Base-by-base conservation (phyloP, 371 early-diverging fungal genomes). In the Circinella minor region DNA sequence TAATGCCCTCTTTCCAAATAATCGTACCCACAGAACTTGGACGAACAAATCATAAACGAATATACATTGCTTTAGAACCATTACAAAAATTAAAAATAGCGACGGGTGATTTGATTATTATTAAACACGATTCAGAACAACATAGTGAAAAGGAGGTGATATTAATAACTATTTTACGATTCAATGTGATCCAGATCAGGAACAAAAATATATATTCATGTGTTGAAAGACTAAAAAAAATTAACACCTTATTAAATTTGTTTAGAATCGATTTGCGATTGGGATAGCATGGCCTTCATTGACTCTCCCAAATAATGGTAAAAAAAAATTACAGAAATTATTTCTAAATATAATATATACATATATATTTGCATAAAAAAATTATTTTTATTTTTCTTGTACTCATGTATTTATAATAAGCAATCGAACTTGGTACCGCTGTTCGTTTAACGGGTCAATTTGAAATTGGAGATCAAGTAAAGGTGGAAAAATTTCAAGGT, bases 101-200 rank as follows among this genome's bases (percentile, higher is more conserved):
- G 27, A 84, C 86, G n/a, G 89, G 88, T 11, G 89, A 89, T 66
- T 70, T 83, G n/a, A 69, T 89, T n/a, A 68, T 77, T 49, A 67
- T 89, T 38, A 57, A 62, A 57, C 69, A 66, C 61, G 74, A 39
- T 64, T 71, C 14, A 68, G 70, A 71, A 43, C 36, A 55, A 20
- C n/a, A 36, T 15, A 47, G 1, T 38, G 59, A 65, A 62, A 67
- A 55, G 61, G 66, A 51, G 39, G 34, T 61, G 48, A 63, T 20
- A 65, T 51, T 15, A 34, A 59, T n/a, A 59, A 36, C 46, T 36
- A 8, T 3, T 27, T 27, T 27, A 27, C 27, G 27, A 27, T 27
- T 27, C 27, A 27, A 36, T 6, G 51, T 15, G 51, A 51, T 51
- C 51, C 15, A 5, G 51, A 51, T 17, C 51, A 14, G n/a, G 17